Base-by-base conservation (phyloP, 2,329 filamentous ascomycete genomes). In the Ambrosiella beaveri region DNA sequence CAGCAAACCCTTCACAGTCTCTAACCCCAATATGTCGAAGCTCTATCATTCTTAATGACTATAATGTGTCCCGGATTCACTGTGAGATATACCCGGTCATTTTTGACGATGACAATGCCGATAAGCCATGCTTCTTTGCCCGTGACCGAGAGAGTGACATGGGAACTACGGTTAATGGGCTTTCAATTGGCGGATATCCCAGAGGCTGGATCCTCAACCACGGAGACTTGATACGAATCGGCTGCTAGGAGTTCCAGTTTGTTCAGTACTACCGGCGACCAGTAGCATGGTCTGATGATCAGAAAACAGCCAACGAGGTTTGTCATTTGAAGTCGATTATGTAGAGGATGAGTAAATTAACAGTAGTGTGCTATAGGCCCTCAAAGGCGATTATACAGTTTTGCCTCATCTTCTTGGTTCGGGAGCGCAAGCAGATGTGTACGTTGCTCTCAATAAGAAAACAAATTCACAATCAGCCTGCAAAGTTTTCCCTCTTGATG, bases 401-500 rank as follows among this genome's bases (percentile, higher is more conserved):
- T 67, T 68, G 4, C 61, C 66, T 9, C 66, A 67, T 11, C 69
- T 69, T 47, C 65, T 73, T 7, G 71, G 71, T 1, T 63, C 67
- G 39, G 71, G 71, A 1, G 65, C 68, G 19, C 69, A 72, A 60
- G 71, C 66, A 12, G 61, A 64, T 13, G 69, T 72, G 11, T 70
- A 68, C 53, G 63, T 72, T 6, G 68, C 71, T 7, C 65, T 75
- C 2, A 74, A 85, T 13, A 66, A 70, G 27, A 66, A 66, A 6
- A 78, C 75, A 0, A 71, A 74, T 41, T 74, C 73, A 58, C 85
- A 88, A 64, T 62, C 86, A 17, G 83, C 82, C 9, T 88, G 85
- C 71, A 88, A 88, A 64, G 71, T 54, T n/a, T 54, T 54, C 38
- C 47, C 47, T 7, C 17, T 51, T 11, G 38, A 54, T 12, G n/a